phyloP scores from a whole-genome alignment of 2,329 filamentous ascomycete species.

The Apiospora phragmitis region DNA sequence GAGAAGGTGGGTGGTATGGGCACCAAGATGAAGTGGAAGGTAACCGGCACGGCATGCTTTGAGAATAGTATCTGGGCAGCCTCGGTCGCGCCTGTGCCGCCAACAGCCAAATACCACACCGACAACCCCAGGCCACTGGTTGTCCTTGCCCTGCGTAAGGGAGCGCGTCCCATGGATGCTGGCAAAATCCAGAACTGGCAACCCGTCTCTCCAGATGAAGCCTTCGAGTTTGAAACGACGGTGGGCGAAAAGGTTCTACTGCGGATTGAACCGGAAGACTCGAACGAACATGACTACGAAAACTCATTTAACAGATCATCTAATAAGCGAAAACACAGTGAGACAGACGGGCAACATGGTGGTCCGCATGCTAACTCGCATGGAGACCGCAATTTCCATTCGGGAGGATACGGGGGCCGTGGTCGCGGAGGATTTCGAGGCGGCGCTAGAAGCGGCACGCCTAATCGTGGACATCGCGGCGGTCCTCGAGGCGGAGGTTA shows the following conservation, averaged over 20 bases:
- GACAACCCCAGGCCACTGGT: constrained; percentile 78
- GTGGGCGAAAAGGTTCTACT: constrained; percentile 87
- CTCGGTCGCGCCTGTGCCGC: constrained; percentile 70
- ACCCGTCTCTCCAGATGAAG: constrained; percentile 68
- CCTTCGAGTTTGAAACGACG: constrained; percentile 76
- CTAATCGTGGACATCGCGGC: constrained; percentile 35
- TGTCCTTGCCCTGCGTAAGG: constrained; percentile 77
- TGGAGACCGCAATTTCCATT: constrained; percentile 42
- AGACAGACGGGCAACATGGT: constrained; percentile 33
- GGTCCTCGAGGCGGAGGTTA: constrained; percentile 40
- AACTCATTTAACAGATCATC: constrained; percentile 60
- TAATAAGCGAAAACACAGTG: constrained; percentile 58
- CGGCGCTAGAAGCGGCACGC: constrained; percentile 35
- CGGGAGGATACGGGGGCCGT: constrained; percentile 44
- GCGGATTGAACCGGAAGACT: constrained; percentile 73
- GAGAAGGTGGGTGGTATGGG: constrained; percentile 87
- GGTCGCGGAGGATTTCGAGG: constrained; percentile 21
- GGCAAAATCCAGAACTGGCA: constrained; percentile 83
- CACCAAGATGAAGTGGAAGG: constrained; percentile 79
- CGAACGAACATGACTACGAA: constrained; percentile 63
- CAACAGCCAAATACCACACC: constrained; percentile 69
- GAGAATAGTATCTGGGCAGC: constrained; percentile 89
- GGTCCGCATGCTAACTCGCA: constrained; percentile 34
- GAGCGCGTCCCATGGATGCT: constrained; percentile 76
- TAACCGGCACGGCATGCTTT: constrained; percentile 71